Evolutionary conservation across 805 yeast genomes (phyloP).

Genomic region (Teunomyces funiuensis): DNA sequence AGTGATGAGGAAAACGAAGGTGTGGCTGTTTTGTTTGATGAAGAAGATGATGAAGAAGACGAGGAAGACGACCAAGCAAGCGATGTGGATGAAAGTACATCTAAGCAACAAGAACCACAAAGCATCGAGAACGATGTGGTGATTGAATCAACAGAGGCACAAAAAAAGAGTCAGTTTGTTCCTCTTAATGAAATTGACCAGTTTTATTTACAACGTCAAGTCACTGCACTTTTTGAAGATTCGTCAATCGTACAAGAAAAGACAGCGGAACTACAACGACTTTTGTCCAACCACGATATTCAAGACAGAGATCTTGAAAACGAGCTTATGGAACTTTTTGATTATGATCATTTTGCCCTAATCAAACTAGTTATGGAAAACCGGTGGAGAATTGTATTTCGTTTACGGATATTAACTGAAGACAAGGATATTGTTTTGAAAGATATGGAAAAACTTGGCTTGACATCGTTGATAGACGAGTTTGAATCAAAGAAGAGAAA

Average conservation of each 20-base stretch:
- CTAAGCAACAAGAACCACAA: slow-evolving; percentile 6
- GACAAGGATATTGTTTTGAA: slow-evolving; percentile 31
- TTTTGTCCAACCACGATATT: slow-evolving; percentile 38
- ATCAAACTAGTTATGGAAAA: slow-evolving; percentile 51
- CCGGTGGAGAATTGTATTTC: slow-evolving; percentile 53
- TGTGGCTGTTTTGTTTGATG: slow-evolving; percentile 23
- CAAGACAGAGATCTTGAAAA: slow-evolving; percentile 50
- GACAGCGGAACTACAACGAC: slow-evolving; percentile 37
- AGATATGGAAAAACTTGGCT: slow-evolving; percentile 46
- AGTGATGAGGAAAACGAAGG: slow-evolving; percentile 21
- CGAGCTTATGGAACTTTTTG: slow-evolving; percentile 52
- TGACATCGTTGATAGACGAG: slow-evolving; percentile 43
- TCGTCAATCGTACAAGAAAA: slow-evolving; percentile 33
- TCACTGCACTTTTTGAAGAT: slow-evolving; percentile 37
- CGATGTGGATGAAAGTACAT: slow-evolving; percentile 4
- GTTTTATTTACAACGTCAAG: slow-evolving; percentile 54
- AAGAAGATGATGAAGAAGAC: slow-evolving; percentile 15
- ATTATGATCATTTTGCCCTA: slow-evolving; percentile 50
- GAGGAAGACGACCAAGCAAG: slow-evolving; percentile 8
- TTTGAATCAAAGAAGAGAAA: slow-evolving; percentile 26
- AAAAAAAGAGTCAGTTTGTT: slow-evolving; percentile 2
- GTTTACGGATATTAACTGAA: slow-evolving; percentile 38
- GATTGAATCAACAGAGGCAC: slow-evolving; percentile 1
- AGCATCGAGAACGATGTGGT: slow-evolving; percentile 4
- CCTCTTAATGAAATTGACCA: slow-evolving; percentile 23